These are phyloP conservation scores for Chytriomyces hyalinus DNA, from an alignment of 192 early-diverging fungal genomes.

Conservation along the genomic window DNA sequence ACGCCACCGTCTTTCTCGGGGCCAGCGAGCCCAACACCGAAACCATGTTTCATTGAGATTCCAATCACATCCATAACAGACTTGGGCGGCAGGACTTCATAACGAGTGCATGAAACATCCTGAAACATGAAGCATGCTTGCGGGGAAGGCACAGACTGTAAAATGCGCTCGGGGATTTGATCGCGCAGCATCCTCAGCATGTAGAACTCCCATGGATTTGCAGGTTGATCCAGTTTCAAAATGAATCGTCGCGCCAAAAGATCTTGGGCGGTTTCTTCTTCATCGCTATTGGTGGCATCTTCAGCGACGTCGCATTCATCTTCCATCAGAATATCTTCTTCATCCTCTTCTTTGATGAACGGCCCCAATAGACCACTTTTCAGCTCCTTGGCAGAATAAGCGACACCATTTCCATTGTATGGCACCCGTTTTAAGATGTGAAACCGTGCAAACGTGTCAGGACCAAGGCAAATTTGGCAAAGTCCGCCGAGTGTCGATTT, in stretches of 20 bases:
- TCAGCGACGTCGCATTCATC: slow-evolving; percentile 22
- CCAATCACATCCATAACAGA: slow-evolving; percentile 49
- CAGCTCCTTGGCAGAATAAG: slow-evolving; percentile 41
- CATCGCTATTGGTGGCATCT: slow-evolving; percentile 12
- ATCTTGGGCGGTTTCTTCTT: background rate
- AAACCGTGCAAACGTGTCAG: slow-evolving; percentile 5
- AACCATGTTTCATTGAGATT: slow-evolving; percentile 37
- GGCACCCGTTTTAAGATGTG: background rate
- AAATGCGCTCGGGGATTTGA: slow-evolving; percentile 29
- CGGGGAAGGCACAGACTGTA: slow-evolving; percentile 36
- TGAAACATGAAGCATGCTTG: slow-evolving; percentile 45
- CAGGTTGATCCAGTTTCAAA: slow-evolving; percentile 35
- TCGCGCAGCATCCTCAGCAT: slow-evolving; percentile 29
- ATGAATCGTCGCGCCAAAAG: background rate
- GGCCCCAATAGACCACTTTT: slow-evolving; percentile 14
- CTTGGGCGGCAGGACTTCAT: slow-evolving; percentile 27
- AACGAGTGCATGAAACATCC: slow-evolving; percentile 41
- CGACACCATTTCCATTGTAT: background rate
- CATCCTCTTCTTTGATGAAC: slow-evolving; percentile 17
- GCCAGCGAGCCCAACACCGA: slow-evolving; percentile 21
- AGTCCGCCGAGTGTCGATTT: background rate
- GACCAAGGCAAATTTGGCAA: slow-evolving; percentile 15
- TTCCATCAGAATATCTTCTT: slow-evolving; percentile 29
- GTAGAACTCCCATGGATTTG: slow-evolving; percentile 50
- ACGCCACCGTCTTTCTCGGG: slow-evolving; percentile 34